Conservation (phyloP, 371 early-diverging fungal genomes). For the Mortierella sp. region DNA sequence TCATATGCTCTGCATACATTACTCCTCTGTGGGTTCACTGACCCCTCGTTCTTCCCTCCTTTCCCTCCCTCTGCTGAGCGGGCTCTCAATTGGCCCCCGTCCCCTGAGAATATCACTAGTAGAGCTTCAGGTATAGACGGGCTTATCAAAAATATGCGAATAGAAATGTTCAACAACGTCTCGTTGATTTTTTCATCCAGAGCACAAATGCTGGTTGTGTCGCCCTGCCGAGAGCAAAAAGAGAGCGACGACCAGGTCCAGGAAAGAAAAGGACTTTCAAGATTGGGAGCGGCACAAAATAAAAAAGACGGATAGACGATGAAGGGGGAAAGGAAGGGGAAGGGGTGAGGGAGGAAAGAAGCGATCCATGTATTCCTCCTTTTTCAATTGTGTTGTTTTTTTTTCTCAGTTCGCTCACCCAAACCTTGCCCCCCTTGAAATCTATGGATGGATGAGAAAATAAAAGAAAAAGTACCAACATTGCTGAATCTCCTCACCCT, state of each 20-base stretch:
- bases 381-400: background rate
- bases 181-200: background rate
- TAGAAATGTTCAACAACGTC: background rate
- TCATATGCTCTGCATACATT: background rate
- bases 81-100: background rate
- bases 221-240: background rate
- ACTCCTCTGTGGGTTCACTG: background rate
- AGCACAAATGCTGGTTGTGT: background rate
- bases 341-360: background rate
- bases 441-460: background rate
- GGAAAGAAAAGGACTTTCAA: too few species aligned
- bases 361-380: background rate
- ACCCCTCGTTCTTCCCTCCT: background rate
- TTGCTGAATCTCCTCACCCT: background rate
- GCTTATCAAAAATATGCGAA: background rate
- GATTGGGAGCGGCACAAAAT: background rate
- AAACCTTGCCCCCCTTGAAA: constrained; percentile 2
- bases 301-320: background rate
- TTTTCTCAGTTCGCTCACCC: background rate
- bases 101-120: background rate
- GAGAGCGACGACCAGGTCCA: background rate
- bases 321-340: background rate
- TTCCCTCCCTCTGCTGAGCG: background rate
- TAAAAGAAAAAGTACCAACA: too few species aligned
- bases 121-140: background rate